phyloP scores from a whole-genome alignment of 208 protist genomes.

The Trypanosoma grayi region DNA sequence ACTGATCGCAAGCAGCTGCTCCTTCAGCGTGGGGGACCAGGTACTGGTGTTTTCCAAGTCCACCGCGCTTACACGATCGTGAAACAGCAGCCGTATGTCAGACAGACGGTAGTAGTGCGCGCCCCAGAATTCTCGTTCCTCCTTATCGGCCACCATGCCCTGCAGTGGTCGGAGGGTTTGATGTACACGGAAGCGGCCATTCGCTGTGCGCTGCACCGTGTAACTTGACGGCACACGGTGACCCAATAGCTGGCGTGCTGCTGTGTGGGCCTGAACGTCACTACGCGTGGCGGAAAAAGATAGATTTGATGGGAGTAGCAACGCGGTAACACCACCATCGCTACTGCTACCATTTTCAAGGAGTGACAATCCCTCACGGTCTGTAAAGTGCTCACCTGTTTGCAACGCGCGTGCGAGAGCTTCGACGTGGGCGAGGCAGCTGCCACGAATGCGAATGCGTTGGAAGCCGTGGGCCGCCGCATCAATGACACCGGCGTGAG shows the following conservation, averaged over 20 bases:
- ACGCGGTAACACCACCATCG: not conserved
- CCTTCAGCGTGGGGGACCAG: slow-evolving; percentile 34
- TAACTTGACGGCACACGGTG: slow-evolving; percentile 27
- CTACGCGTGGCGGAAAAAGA: slow-evolving; percentile 30
- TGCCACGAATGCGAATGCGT: slow-evolving; percentile 84
- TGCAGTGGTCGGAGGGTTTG: slow-evolving; percentile 24
- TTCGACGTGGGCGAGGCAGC: slow-evolving; percentile 75
- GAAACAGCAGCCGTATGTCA: slow-evolving; percentile 58
- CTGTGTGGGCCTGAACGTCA: not conserved
- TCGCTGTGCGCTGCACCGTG: slow-evolving; percentile 14
- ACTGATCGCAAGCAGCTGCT: slow-evolving; percentile 38
- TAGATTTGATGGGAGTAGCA: slow-evolving; percentile 33
- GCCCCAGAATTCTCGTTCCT: slow-evolving; percentile 80
- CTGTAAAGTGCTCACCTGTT: slow-evolving; percentile 62
- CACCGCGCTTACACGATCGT: slow-evolving; percentile 62
- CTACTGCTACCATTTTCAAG: slow-evolving; percentile 3
- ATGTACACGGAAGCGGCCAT: slow-evolving; percentile 9
- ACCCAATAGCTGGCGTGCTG: slow-evolving; percentile 17
- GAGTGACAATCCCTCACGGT: slow-evolving; percentile 19
- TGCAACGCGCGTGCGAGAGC: slow-evolving; percentile 51
- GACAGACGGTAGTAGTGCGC: slow-evolving; percentile 73
- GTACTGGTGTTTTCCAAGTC: slow-evolving; percentile 35
- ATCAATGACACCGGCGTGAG: slow-evolving; percentile 78
- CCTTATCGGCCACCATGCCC: slow-evolving; percentile 39
- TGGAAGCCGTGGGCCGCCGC: slow-evolving; percentile 77